Conservation (phyloP, 2,329 filamentous ascomycete genomes). For the Hypoxylon sp. region DNA sequence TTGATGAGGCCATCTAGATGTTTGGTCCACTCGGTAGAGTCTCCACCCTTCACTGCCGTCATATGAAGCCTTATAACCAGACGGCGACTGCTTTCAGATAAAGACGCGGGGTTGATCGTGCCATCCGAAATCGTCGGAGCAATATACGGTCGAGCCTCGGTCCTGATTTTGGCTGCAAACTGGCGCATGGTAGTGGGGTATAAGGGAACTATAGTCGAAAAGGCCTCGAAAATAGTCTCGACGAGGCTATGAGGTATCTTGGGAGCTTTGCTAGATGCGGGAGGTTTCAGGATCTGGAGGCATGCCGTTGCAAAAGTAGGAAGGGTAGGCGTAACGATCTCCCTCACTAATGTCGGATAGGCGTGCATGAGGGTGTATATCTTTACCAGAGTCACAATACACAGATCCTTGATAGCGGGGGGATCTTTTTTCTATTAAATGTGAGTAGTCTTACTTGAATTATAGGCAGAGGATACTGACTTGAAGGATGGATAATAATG, state of each 20-base stretch:
- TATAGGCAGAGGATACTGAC: constrained; percentile 51
- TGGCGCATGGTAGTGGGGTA: constrained; percentile 86
- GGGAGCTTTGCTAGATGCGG: constrained; percentile 49
- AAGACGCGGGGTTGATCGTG: constrained; percentile 56
- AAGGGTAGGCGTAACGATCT: constrained; percentile 85
- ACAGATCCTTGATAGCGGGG: constrained; percentile 75
- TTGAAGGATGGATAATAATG: constrained; percentile 76
- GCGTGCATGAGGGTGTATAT: constrained; percentile 85
- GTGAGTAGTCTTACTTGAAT: constrained; percentile 5
- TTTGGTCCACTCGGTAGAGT: constrained; percentile 80
- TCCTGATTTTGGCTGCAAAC: constrained; percentile 72
- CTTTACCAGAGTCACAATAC: constrained; percentile 78
- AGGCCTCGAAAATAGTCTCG: constrained; percentile 74
- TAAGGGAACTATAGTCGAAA: constrained; percentile 75
- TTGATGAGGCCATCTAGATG: constrained; percentile 68
- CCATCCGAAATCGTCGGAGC: constrained; percentile 67
- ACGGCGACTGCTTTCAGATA: constrained; percentile 66
- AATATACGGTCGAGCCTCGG: constrained; percentile 66
- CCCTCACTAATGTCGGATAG: constrained; percentile 82
- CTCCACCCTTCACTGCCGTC: constrained; percentile 81
- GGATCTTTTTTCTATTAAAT: constrained; percentile 75
- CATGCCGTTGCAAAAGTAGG: constrained; percentile 77
- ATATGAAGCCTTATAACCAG: constrained; percentile 77
- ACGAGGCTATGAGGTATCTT: constrained; percentile 60
- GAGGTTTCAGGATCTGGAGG: constrained; percentile 68